Percentiles rank a stretch among this genome's conserved stretches.
phyloP scores from a whole-genome alignment of 2,329 filamentous ascomycete species.

The Colletotrichum paranaense region DNA sequence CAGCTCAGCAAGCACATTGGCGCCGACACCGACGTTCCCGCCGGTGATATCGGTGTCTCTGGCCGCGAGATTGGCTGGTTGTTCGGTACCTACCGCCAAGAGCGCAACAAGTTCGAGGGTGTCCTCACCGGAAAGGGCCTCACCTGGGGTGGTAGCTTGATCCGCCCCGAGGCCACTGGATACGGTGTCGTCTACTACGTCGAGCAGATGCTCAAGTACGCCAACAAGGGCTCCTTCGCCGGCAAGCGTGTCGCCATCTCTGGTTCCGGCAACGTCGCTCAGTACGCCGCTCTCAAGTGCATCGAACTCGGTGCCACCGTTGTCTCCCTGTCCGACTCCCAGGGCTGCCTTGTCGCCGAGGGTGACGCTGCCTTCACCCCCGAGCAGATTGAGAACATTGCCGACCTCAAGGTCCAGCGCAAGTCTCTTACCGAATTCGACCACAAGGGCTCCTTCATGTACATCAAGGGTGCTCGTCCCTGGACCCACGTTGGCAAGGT shows the following conservation, averaged over 20 bases:
- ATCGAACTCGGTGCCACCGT: slow-evolving; percentile 96
- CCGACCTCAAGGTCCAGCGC: slow-evolving; percentile 86
- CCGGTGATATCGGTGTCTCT: slow-evolving; percentile 95
- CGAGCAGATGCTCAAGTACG: slow-evolving; percentile 93
- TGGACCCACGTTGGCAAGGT: slow-evolving; percentile 92
- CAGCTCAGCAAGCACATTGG: slow-evolving; percentile 97
- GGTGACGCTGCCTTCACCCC: slow-evolving; percentile 79
- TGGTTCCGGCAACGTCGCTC: slow-evolving; percentile 96
- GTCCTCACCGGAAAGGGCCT: slow-evolving; percentile 96
- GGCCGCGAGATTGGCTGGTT: slow-evolving; percentile 94
- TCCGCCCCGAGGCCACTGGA: slow-evolving; percentile 96
- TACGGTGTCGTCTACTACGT: slow-evolving; percentile 98
- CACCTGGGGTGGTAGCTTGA: slow-evolving; percentile 91
- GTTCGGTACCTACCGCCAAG: slow-evolving; percentile 92
- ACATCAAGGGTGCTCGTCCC: slow-evolving; percentile 87
- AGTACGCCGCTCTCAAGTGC: slow-evolving; percentile 95
- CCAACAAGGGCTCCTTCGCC: slow-evolving; percentile 84
- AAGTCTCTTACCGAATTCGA: slow-evolving; percentile 82
- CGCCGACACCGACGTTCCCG: slow-evolving; percentile 94
- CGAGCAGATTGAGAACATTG: slow-evolving; percentile 83
- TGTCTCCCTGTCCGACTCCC: slow-evolving; percentile 92
- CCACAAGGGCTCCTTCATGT: slow-evolving; percentile 78
- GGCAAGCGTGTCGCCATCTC: slow-evolving; percentile 97
- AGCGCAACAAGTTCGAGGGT: slow-evolving; percentile 93
- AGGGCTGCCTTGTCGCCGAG: slow-evolving; percentile 83